phyloP scores from a whole-genome alignment of 2,329 filamentous ascomycete genomes.

The Nothopassalora personata region DNA sequence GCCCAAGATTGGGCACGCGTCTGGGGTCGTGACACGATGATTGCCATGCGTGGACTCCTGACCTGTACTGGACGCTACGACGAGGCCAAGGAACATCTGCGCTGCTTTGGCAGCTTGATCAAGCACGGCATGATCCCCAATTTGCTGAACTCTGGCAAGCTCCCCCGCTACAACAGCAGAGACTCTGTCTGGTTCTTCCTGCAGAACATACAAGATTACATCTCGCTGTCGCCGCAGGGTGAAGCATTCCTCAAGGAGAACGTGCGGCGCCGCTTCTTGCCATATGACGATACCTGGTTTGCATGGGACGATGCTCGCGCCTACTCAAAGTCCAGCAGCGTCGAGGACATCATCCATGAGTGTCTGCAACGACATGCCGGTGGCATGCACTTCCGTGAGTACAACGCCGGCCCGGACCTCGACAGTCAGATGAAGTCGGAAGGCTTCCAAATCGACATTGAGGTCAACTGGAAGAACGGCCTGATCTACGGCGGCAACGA shows the following conservation, averaged over 20 bases:
- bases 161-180: slow-evolving; percentile 88
- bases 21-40: slow-evolving; percentile 97
- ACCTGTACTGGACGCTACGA: slow-evolving; percentile 82
- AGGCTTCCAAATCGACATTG: slow-evolving; percentile 87
- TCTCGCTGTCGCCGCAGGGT: slow-evolving; percentile 73
- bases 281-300: slow-evolving; percentile 96
- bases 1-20: slow-evolving; percentile 89
- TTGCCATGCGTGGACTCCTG: slow-evolving; percentile 85
- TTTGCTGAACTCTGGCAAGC: slow-evolving; percentile 75
- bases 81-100: slow-evolving; percentile 89
- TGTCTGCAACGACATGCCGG: slow-evolving; percentile 84
- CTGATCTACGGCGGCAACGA: slow-evolving; percentile 93
- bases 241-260: slow-evolving; percentile 66
- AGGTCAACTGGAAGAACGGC: slow-evolving; percentile 85
- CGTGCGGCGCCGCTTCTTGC: slow-evolving; percentile 79
- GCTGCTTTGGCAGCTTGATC: slow-evolving; percentile 89
- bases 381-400: slow-evolving; percentile 87
- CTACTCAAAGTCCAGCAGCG: slow-evolving; percentile 76
- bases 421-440: slow-evolving; percentile 90
- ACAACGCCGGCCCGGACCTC: slow-evolving; percentile 82
- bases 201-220: slow-evolving; percentile 92
- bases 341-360: slow-evolving; percentile 89
- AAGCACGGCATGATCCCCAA: slow-evolving; percentile 99
- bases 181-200: slow-evolving; percentile 98
- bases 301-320: slow-evolving; percentile 71